Conservation (phyloP, 371 early-diverging fungal species). For the Rhizopus arrhizus region DNA sequence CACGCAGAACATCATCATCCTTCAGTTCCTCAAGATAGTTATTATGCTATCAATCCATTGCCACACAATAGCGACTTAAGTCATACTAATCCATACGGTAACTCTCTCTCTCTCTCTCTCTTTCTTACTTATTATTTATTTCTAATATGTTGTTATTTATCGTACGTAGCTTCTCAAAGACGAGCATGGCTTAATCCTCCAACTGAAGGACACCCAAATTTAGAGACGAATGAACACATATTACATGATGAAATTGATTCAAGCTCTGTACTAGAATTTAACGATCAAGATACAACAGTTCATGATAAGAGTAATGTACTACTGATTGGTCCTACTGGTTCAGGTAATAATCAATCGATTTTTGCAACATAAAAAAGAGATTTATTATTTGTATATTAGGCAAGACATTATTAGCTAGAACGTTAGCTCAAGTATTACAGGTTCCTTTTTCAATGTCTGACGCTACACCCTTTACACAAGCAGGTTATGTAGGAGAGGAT, state of each 20-base stretch:
- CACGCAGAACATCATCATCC: slow-evolving; percentile 38
- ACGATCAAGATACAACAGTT: slow-evolving; percentile 42
- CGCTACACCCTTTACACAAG: slow-evolving; percentile 91
- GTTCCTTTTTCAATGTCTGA: slow-evolving; percentile 93
- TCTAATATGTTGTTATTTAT: too few species aligned
- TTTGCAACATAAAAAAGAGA: neutral
- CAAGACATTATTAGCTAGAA: slow-evolving; percentile 84
- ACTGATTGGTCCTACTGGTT: slow-evolving; percentile 85
- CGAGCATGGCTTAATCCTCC: slow-evolving; percentile 43
- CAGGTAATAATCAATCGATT: slow-evolving; percentile 28
- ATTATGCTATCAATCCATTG: slow-evolving; percentile 17
- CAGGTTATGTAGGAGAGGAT: slow-evolving; percentile 95
- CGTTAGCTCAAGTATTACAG: slow-evolving; percentile 81
- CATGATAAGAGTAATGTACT: slow-evolving; percentile 91
- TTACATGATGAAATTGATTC: slow-evolving; percentile 12
- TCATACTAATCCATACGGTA: neutral
- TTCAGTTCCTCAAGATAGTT: slow-evolving; percentile 24
- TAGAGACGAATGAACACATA: slow-evolving; percentile 11
- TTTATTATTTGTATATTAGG: slow-evolving; percentile 23
- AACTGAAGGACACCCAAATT: slow-evolving; percentile 16
- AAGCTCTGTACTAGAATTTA: neutral
- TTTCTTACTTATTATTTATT: too few species aligned
- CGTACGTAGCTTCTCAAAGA: slow-evolving; percentile 22
- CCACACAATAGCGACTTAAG: neutral
- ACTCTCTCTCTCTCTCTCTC: too few species aligned